phyloP scores from a whole-genome alignment of 371 early-diverging fungal species.

The Lichtheimia ornata region DNA sequence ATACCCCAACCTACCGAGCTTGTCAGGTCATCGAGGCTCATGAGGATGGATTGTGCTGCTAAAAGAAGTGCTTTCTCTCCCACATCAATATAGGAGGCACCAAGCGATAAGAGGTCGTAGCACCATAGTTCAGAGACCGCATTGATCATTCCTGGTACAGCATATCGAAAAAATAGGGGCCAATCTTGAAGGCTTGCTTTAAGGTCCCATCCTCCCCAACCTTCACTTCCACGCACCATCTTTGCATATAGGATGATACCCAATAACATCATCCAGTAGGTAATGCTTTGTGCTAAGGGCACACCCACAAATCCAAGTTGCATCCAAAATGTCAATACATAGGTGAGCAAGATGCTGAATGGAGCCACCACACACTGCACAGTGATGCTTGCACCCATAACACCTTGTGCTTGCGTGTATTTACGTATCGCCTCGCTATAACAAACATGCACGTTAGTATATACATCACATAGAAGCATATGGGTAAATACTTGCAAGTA shows the following conservation, averaged over 20 bases:
- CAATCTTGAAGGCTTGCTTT: conserved; percentile 52
- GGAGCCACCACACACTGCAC: conserved; percentile 67
- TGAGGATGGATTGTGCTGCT: conserved; percentile 77
- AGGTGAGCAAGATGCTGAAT: conserved; percentile 66
- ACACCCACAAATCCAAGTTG: conserved; percentile 75
- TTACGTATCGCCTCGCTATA: conserved; percentile 66
- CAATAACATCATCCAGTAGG: conserved; percentile 62
- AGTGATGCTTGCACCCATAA: conserved; percentile 70
- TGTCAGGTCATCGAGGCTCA: conserved; percentile 62
- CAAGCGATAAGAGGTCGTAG: conserved; percentile 65
- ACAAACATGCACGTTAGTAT: neutral
- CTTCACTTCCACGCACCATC: conserved; percentile 56
- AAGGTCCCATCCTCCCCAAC: conserved; percentile 80
- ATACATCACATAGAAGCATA: neutral
- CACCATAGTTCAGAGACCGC: conserved; percentile 67
- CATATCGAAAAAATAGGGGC: conserved; percentile 61
- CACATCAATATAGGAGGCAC: conserved; percentile 62
- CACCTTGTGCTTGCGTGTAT: conserved; percentile 72
- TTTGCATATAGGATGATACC: conserved; percentile 57
- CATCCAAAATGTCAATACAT: conserved; percentile 62
- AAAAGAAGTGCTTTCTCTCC: conserved; percentile 33
- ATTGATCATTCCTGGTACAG: conserved; percentile 47
- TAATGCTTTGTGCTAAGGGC: conserved; percentile 69
- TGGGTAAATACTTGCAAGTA: conserved; percentile 26
- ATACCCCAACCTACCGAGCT: conserved; percentile 67